Percentiles rank a stretch among this genome's conserved stretches.
phyloP scores from a whole-genome alignment of 805 yeast genomes.

The Candida sithepensis region DNA sequence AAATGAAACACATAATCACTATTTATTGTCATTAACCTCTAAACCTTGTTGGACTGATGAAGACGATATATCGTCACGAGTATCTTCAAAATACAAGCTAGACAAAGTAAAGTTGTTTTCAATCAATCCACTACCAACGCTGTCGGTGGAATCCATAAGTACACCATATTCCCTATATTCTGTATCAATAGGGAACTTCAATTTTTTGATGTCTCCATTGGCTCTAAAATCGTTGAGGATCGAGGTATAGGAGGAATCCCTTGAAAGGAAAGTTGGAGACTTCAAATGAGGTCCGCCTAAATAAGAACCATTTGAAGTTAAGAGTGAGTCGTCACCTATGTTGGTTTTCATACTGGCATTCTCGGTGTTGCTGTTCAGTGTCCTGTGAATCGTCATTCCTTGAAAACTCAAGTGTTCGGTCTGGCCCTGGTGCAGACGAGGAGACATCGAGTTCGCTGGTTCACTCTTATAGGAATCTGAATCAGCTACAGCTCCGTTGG shows the following conservation, averaged over 20 bases:
- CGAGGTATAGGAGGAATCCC: conserved; percentile 7
- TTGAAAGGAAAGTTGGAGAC: conserved; percentile 3
- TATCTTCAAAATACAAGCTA: not conserved
- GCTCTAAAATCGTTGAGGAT: conserved; percentile 5
- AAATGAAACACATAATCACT: not conserved
- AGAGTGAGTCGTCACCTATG: not conserved
- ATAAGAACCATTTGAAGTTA: not conserved
- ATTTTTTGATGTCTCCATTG: conserved; percentile 5
- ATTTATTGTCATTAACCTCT: not conserved
- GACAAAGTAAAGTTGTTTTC: not conserved
- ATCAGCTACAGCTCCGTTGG: conserved; percentile 6
- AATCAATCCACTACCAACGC: conserved; percentile 1
- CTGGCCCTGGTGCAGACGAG: not conserved
- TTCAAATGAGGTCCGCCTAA: not conserved
- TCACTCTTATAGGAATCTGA: conserved; percentile 9
- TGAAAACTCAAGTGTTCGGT: not conserved
- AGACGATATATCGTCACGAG: not conserved
- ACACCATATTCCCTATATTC: not conserved
- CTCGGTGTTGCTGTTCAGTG: not conserved
- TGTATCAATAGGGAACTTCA: conserved; percentile 3
- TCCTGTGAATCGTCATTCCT: not conserved
- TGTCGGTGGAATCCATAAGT: not conserved
- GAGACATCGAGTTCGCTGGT: conserved; percentile 2
- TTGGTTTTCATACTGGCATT: not conserved
- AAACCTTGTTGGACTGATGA: not conserved